Evolutionary conservation across 1,139 yeast species (phyloP).

Genomic region (Hemisphaericaspora xylanilytica): DNA sequence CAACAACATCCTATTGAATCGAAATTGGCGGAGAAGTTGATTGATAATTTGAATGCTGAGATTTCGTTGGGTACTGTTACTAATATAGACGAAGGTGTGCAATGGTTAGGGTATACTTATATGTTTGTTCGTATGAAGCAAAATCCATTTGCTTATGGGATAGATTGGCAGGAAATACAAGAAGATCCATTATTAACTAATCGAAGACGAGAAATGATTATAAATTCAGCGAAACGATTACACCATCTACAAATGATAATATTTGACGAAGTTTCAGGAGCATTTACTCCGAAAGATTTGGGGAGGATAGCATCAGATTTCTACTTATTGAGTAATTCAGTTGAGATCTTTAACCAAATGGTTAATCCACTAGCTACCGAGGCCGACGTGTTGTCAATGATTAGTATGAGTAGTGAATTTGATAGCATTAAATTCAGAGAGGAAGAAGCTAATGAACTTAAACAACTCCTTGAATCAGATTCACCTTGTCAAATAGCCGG

Average conservation of each 20-base stretch:
- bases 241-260: conserved; percentile 90
- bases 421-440: conserved; percentile 86
- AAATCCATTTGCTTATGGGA: conserved; percentile 92
- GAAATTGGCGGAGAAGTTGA: conserved; percentile 68
- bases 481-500: conserved; percentile 85
- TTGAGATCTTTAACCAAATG: conserved; percentile 85
- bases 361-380: conserved; percentile 84
- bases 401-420: conserved; percentile 92
- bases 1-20: conserved; percentile 98
- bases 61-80: conserved; percentile 94
- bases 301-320: conserved; percentile 96
- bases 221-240: conserved; percentile 75
- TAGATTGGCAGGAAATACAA: conserved; percentile 79
- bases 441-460: conserved; percentile 79
- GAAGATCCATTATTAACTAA: conserved; percentile 80
- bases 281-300: conserved; percentile 80
- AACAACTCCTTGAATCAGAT: conserved; percentile 55
- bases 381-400: conserved; percentile 85
- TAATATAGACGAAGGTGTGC: conserved; percentile 89
- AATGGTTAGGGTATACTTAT: conserved; percentile 96
- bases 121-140: conserved; percentile 92
- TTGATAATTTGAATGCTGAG: conserved; percentile 94
- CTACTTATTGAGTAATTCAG: conserved; percentile 77
- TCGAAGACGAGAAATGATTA: conserved; percentile 70
- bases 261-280: conserved; percentile 79